Percentiles rank a stretch among this genome's conserved stretches.
Conservation (phyloP, 441 rosid genomes). For the Daphne laureola region DNA sequence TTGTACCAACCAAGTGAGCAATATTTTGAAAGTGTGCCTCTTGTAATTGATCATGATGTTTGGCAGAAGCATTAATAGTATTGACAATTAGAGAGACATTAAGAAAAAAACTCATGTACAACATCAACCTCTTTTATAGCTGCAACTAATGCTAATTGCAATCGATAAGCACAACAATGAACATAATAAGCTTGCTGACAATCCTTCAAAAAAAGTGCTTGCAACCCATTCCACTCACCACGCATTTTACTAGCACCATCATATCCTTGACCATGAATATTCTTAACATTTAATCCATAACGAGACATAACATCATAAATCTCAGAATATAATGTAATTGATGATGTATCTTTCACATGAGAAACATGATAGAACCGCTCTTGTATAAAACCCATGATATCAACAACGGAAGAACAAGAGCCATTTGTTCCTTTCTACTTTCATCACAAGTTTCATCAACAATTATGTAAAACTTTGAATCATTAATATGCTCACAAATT, state of each 20-base stretch:
- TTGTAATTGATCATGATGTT: neutral
- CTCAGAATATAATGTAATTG: neutral
- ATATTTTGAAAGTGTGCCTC: neutral
- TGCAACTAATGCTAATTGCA: neutral
- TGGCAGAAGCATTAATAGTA: neutral
- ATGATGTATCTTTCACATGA: no score
- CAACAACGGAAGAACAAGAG: neutral
- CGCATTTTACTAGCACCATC: neutral
- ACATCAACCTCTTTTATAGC: neutral
- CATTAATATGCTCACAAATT: no score
- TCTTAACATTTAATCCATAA: neutral
- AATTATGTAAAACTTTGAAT: no score
- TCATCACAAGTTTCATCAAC: neutral
- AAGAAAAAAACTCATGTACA: neutral
- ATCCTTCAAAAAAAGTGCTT: neutral
- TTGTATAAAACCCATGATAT: neutral
- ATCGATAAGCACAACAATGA: neutral
- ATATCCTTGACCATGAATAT: neutral
- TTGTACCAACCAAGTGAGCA: neutral
- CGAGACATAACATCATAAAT: neutral
- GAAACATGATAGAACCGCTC: neutral
- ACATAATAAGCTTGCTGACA: neutral
- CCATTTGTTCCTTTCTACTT: neutral
- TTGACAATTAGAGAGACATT: neutral
- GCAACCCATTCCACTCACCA: neutral